Conservation (phyloP, 1,139 yeast genomes). For the Suhomyces atakaporum region DNA sequence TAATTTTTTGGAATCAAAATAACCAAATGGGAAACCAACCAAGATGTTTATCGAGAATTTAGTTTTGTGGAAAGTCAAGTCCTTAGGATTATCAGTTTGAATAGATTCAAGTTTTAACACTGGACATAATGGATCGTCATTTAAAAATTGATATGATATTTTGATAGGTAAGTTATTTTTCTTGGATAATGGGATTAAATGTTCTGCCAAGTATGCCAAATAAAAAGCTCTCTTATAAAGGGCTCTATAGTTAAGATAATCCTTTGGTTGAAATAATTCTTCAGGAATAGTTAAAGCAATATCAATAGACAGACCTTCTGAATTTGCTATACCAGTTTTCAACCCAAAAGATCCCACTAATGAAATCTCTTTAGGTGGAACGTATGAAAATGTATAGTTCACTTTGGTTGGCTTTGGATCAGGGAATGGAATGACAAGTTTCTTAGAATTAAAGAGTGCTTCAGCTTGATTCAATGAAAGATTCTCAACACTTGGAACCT, state of each 20-base stretch:
- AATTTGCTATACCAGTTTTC: constrained; percentile 72
- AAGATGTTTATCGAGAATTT: constrained; percentile 71
- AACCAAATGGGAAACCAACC: constrained; percentile 68
- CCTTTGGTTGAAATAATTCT: constrained; percentile 76
- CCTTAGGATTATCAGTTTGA: constrained; percentile 49
- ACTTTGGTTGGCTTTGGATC: constrained; percentile 79
- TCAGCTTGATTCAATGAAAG: constrained; percentile 58
- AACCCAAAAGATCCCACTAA: constrained; percentile 89
- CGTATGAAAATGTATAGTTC: constrained; percentile 70
- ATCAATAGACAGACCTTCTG: constrained; percentile 67
- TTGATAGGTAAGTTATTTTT: constrained; percentile 58
- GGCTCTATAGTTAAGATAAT: constrained; percentile 85
- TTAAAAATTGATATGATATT: constrained; percentile 56
- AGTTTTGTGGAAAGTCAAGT: constrained; percentile 62
- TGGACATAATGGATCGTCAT: constrained; percentile 69
- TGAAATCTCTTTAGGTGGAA: constrained; percentile 73
- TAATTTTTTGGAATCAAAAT: constrained; percentile 74
- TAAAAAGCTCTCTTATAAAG: constrained; percentile 88
- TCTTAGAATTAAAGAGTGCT: constrained; percentile 45
- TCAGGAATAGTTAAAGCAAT: constrained; percentile 81
- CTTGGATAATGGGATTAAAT: constrained; percentile 55
- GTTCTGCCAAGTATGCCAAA: constrained; percentile 72
- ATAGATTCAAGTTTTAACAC: constrained; percentile 56
- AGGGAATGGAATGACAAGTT: constrained; percentile 76
- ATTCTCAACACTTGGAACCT: constrained; percentile 56